Base-by-base conservation (phyloP, 2,329 filamentous ascomycete genomes). In the Bisporella sp. region DNA sequence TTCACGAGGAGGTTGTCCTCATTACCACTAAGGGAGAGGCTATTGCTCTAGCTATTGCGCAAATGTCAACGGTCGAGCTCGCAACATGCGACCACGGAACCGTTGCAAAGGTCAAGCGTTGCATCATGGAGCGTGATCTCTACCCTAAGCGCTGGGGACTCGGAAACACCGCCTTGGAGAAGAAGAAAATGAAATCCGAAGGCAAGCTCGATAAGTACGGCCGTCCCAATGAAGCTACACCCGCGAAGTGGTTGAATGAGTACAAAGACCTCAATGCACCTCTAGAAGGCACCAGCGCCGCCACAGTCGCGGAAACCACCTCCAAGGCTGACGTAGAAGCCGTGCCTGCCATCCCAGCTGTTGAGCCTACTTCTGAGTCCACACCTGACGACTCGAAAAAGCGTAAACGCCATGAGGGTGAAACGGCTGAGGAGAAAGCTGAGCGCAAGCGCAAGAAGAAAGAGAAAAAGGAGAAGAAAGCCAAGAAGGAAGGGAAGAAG, bases 21-120 rank as follows among this genome's bases (percentile, higher is more conserved):
- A 97, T 99, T 85, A 97, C 93, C 51, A 97, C 93, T 65, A 99
- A 99, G 81, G 93, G 93, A 64, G 93, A 99, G 75, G 93, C 93
- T 42, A 96, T 99, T 65, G 93, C 93, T 53, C 81, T 99, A 55
- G 93, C 87, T 64, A 95, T 96, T 64, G 90, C 93, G 13, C 89
- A 95, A 71, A 99, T 99, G 93, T 96, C 90, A 39, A 95, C 91
- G 3, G 90, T 96, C 45, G 93, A 97, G 74, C 88, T 99, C 72
- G 89, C 89, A 31, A 92, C 90, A 33, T 97, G 93, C 72, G 91
- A 97, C 68, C 93, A 99, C 72, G 93, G 93, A 63, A 90, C 96
- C 52, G 92, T 97, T 53, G 93, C 93, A 62, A 97, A 96, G 79
- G 89, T 99, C 69, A 99, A 99, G 85, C 86, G 93, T 64, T 96